Percentiles rank a stretch among this genome's conserved stretches.
These are phyloP conservation scores for Fragilariopsis cylindrus DNA, from an alignment of 108 stramenopile species.

Conservation along the genomic window DNA sequence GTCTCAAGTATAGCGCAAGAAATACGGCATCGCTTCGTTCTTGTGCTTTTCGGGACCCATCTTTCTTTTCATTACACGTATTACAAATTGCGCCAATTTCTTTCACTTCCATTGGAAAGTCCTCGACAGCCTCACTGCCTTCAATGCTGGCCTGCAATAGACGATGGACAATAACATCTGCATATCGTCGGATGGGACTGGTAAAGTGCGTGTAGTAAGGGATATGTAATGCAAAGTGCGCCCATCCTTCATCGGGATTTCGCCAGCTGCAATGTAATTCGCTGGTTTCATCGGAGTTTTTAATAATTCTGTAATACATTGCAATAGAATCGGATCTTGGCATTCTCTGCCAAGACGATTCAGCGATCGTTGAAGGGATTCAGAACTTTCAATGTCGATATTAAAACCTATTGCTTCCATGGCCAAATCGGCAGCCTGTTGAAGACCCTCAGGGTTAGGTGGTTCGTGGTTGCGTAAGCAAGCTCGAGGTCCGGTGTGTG, in stretches of 20 bases:
- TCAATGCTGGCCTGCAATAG: conserved; percentile 90
- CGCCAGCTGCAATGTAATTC: conserved; percentile 88
- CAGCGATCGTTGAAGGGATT: conserved; percentile 81
- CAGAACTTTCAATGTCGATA: conserved; percentile 64
- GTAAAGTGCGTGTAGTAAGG: conserved; percentile 99
- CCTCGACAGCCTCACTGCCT: conserved; percentile 55
- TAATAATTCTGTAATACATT: conserved; percentile 83
- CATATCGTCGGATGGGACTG: conserved; percentile 93
- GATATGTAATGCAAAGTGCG: conserved; percentile 94
- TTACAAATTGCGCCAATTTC: conserved; percentile 54
- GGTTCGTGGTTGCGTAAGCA: conserved; percentile 79
- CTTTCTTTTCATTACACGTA: conserved; percentile 91
- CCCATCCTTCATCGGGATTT: conserved; percentile 58
- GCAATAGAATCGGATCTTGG: conserved; percentile 65
- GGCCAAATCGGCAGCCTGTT: conserved; percentile 67
- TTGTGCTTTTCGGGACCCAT: conserved; percentile 87
- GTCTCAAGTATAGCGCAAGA: conserved; percentile 75
- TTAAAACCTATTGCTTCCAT: conserved; percentile 58
- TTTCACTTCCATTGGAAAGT: conserved; percentile 49
- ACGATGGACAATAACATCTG: conserved; percentile 95
- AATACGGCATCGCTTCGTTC: conserved; percentile 88
- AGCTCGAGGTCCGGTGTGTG: conserved; percentile 75
- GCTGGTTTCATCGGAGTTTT: conserved; percentile 92
- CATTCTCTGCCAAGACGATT: conserved; percentile 65
- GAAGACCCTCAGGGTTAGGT: conserved; percentile 61